Percentiles rank a stretch among this genome's conserved stretches.
phyloP scores from a whole-genome alignment of 805 yeast species.

The Ogataea ramenticola region DNA sequence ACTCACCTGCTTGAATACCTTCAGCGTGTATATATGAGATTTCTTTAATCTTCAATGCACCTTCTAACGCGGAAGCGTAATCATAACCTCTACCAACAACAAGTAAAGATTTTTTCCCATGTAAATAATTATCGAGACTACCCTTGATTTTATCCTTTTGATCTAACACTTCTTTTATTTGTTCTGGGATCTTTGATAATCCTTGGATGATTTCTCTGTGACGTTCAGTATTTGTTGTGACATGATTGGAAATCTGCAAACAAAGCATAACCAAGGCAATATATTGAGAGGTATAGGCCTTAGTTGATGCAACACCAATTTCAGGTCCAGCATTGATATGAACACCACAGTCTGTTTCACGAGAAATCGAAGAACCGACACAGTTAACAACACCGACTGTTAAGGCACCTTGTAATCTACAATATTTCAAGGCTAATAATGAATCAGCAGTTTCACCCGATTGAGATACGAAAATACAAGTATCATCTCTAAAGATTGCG shows the following conservation, averaged over 20 bases:
- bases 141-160: constrained; percentile 69
- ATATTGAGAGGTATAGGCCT: constrained; percentile 97
- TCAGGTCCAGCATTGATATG: constrained; percentile 99
- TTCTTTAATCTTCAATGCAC: constrained; percentile 96
- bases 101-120: constrained; percentile 78
- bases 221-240: constrained; percentile 67
- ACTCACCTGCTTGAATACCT: constrained; percentile 98
- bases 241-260: constrained; percentile 86
- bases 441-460: constrained; percentile 99
- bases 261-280: constrained; percentile 97
- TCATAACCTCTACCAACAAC: constrained; percentile 97
- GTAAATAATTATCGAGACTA: constrained; percentile 66
- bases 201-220: constrained; percentile 84
- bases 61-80: constrained; percentile 94
- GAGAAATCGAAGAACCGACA: constrained; percentile 94
- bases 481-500: constrained; percentile 98
- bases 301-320: constrained; percentile 98
- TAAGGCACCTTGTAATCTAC: constrained; percentile 94
- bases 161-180: constrained; percentile 68
- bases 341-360: constrained; percentile 98
- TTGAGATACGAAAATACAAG: constrained; percentile 95
- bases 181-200: constrained; percentile 73
- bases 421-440: constrained; percentile 89
- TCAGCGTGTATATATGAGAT: constrained; percentile 98
- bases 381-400: constrained; percentile 96